Percentiles rank a stretch among this genome's conserved stretches.
Evolutionary conservation across 2,329 filamentous ascomycete species (phyloP).

Genomic region (Aspergillus tamarii): DNA sequence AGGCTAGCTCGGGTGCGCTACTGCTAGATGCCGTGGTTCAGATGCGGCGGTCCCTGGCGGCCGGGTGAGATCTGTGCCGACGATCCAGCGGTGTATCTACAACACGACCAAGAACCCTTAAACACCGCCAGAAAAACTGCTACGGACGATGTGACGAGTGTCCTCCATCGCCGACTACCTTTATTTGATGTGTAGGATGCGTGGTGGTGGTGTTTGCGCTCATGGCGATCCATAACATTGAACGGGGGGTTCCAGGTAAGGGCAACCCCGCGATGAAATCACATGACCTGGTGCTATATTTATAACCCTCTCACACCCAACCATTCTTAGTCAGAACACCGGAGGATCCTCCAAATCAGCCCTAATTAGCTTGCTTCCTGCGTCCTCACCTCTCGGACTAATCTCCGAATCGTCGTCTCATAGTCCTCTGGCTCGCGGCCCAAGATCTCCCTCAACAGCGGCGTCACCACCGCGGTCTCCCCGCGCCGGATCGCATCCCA

Average conservation of each 20-base stretch:
- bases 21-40: conserved; percentile 10
- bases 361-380: background rate
- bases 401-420: conserved; percentile 35
- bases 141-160: background rate
- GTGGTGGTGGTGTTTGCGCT: background rate
- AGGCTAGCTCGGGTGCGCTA: conserved; percentile 13
- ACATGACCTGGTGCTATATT: background rate
- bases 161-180: background rate
- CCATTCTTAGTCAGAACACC: background rate
- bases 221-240: background rate
- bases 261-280: background rate
- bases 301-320: background rate
- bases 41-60: conserved; percentile 8
- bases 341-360: background rate
- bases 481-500: conserved; percentile 51
- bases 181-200: background rate
- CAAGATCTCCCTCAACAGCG: conserved; percentile 43
- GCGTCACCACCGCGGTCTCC: conserved; percentile 49
- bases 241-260: background rate
- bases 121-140: background rate
- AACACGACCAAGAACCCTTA: background rate
- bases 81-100: background rate
- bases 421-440: conserved; percentile 50
- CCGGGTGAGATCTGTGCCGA: conserved; percentile 9
- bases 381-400: conserved; percentile 12